Evolutionary conservation across 768 basidiomycete species (phyloP).

Genomic region (Gloeophyllum trabeum): DNA sequence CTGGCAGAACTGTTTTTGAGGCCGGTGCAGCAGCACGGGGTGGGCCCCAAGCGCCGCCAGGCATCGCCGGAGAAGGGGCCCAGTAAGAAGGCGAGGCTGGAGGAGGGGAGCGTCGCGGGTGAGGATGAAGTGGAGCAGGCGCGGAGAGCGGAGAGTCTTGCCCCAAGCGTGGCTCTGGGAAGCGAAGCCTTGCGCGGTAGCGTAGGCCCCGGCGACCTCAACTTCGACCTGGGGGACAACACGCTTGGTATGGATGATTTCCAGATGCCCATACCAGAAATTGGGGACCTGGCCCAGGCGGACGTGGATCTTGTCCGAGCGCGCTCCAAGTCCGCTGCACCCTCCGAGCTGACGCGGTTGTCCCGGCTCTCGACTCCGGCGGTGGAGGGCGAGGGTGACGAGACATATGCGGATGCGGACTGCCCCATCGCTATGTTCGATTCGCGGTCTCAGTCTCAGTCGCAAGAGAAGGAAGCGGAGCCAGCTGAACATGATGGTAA

Average conservation of each 20-base stretch:
- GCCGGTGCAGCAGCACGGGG: slow-evolving; percentile 36
- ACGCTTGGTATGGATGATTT: slow-evolving; percentile 52
- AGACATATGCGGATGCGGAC: slow-evolving; percentile 52
- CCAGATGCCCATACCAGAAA: slow-evolving; percentile 56
- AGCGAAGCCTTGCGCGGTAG: slow-evolving; percentile 45
- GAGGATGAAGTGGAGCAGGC: slow-evolving; percentile 65
- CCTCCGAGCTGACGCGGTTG: slow-evolving; percentile 39
- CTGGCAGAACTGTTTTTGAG: slow-evolving; percentile 78
- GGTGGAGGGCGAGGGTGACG: slow-evolving; percentile 48
- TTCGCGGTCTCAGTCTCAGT: slow-evolving; percentile 36
- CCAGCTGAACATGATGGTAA: slow-evolving; percentile 43
- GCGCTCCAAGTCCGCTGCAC: slow-evolving; percentile 34
- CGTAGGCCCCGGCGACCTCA: slow-evolving; percentile 36
- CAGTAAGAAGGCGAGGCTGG: slow-evolving; percentile 48
- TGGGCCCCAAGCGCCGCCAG: slow-evolving; percentile 48
- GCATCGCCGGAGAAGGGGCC: slow-evolving; percentile 44
- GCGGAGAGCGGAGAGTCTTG: slow-evolving; percentile 55
- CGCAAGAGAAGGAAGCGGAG: slow-evolving; percentile 25
- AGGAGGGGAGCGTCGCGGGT: slow-evolving; percentile 32
- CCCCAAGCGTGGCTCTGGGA: slow-evolving; percentile 46
- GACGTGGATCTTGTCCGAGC: slow-evolving; percentile 23
- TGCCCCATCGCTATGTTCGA: slow-evolving; percentile 84
- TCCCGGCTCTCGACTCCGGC: slow-evolving; percentile 52
- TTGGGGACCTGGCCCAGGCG: slow-evolving; percentile 24
- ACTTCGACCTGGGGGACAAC: slow-evolving; percentile 53